Evolutionary conservation across 345 rosid genomes (phyloP).

Genomic region (Murraya paniculata): DNA sequence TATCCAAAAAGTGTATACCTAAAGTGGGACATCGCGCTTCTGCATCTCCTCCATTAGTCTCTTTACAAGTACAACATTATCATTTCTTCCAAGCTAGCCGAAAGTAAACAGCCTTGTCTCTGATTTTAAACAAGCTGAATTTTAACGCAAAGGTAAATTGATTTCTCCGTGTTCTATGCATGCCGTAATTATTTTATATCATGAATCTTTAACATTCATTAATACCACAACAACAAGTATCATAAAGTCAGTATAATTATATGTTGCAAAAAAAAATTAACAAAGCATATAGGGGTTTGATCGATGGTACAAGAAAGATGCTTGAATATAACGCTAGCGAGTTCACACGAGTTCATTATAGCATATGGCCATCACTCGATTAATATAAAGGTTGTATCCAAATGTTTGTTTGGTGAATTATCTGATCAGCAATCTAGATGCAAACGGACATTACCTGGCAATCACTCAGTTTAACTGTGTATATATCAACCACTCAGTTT

Average conservation of each 20-base stretch:
- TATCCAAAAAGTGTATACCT: slow-evolving; percentile 20
- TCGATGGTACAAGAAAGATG: not conserved
- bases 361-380: not conserved
- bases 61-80: slow-evolving; percentile 7
- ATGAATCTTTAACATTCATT: no score
- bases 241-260: not conserved
- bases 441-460: not conserved
- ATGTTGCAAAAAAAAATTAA: not conserved
- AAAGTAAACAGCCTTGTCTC: not conserved
- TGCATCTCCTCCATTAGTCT: slow-evolving; percentile 10
- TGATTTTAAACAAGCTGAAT: not conserved
- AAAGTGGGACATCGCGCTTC: slow-evolving; percentile 30
- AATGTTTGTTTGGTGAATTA: no score
- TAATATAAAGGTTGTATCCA: not conserved
- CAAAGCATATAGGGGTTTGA: no score
- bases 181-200: not conserved
- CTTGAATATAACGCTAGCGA: slow-evolving; percentile 3
- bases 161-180: not conserved
- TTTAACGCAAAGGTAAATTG: not conserved
- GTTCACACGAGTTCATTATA: slow-evolving; percentile 3
- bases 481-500: not conserved
- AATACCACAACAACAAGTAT: not conserved
- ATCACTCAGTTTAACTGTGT: not conserved
- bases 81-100: slow-evolving; percentile 11
- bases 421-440: not conserved